Base-by-base conservation (phyloP, 441 rosid species). In the Adansonia grandidieri region DNA sequence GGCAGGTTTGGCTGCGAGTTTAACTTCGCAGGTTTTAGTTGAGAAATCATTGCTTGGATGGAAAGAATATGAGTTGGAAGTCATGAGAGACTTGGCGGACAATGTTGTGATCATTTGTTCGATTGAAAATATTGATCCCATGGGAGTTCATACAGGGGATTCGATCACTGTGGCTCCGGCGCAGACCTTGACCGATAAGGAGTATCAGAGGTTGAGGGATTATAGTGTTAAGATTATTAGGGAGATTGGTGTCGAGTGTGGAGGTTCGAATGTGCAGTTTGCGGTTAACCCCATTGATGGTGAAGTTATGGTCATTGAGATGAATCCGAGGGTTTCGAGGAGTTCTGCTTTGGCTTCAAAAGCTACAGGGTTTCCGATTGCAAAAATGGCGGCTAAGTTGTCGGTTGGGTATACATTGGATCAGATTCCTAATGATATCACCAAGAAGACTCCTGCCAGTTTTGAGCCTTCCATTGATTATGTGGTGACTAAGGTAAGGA, bases 81-180 rank as follows among this genome's bases (percentile, higher is more conserved):
- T 93, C 1, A 95, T 95, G 98, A 88, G 96, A 65, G 98, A 95
- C 74, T 90, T 93, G 78, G 97, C 98, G 51, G 98, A 95, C 78
- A 95, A 95, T 85, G 98, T 95, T 62, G 97, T 95, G 37, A 93
- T 93, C 15, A 95, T 95, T 45, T 95, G 99, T 81, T 92, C 98
- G 0, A 92, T 95, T 67, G 99, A 95, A 91, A 95, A 95, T 83
- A 85, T 95, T 71, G 99, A 95, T 87, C 94, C 98, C 0, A 95
- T 93, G 99, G 99, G 99, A n/a, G 94, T 95, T 44, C 99, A 95
- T 57, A 95, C 99, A 1, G 99, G 99, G 73, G 99, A 95, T 83
- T 95, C 99, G 1, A 93, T 95, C 6, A 95, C 98, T 0, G 98
- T 95, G 56, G 99, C 99, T 1, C 99, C 99, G 9, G 98, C 98